phyloP scores from a whole-genome alignment of 176 grass and related monocot genomes.

The Avena atlantica region DNA sequence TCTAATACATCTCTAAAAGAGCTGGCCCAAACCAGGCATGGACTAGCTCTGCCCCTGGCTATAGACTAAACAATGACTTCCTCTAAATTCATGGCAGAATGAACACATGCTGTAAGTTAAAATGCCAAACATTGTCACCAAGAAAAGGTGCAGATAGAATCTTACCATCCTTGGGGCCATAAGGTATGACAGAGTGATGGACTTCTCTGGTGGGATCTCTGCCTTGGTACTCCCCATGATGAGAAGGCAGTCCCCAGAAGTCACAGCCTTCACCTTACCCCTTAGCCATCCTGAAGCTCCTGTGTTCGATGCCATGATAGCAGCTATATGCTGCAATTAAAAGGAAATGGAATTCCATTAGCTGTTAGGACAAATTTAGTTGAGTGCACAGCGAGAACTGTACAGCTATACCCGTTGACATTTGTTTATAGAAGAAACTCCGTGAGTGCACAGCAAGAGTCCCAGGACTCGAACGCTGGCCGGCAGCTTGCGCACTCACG shows the following conservation, averaged over 20 bases:
- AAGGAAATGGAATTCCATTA: constrained; percentile 3
- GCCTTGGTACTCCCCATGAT: constrained; percentile 86
- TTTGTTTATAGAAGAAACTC: no score
- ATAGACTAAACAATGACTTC: constrained; percentile 17
- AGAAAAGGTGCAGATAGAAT: constrained; percentile 1
- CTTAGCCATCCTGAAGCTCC: constrained; percentile 81
- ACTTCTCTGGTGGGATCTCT: constrained; percentile 87
- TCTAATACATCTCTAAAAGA: not conserved
- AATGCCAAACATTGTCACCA: constrained; percentile 16
- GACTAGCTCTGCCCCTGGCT: not conserved
- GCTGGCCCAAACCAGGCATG: not conserved
- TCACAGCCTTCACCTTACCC: constrained; percentile 93
- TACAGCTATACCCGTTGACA: no score
- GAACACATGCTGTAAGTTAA: not conserved
- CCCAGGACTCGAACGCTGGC: no score
- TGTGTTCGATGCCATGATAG: constrained; percentile 67
- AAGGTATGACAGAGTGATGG: constrained; percentile 87
- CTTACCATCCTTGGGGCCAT: constrained; percentile 92
- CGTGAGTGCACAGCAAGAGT: no score
- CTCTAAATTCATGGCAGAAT: not conserved
- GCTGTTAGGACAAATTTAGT: not conserved
- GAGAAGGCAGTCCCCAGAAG: constrained; percentile 85
- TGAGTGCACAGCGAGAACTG: no score
- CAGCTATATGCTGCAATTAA: constrained; percentile 58
- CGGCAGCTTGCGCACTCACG: no score